These are phyloP conservation scores for Candida anglica DNA, from an alignment of 805 yeast species.

Conservation along the genomic window DNA sequence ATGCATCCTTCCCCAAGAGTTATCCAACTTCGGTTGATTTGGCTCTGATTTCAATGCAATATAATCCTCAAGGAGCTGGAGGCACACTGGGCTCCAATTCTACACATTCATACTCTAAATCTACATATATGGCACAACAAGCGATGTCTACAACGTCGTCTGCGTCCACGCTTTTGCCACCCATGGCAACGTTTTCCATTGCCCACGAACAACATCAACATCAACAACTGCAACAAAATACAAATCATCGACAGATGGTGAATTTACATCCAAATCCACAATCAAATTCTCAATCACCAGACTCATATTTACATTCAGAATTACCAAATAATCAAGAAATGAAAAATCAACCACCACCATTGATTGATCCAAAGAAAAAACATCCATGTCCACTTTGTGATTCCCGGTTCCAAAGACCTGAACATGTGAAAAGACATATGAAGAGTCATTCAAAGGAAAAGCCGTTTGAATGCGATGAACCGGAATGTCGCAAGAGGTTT, in stretches of 20 bases:
- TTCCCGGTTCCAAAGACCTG: slow-evolving; percentile 63
- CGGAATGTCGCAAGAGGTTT: slow-evolving; percentile 51
- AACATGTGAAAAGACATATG: slow-evolving; percentile 65
- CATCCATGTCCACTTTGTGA: slow-evolving; percentile 66
- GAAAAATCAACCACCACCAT: slow-evolving; percentile 4
- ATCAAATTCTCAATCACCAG: too few species aligned
- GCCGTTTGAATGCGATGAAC: slow-evolving; percentile 52
- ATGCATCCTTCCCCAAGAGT: too few species aligned
- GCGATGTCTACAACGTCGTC: background rate
- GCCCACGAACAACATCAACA: slow-evolving; percentile 4
- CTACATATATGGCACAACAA: too few species aligned
- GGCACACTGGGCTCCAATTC: too few species aligned
- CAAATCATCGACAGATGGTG: slow-evolving; percentile 4
- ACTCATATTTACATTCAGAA: slow-evolving; percentile 2
- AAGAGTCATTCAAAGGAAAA: slow-evolving; percentile 55
- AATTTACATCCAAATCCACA: too few species aligned
- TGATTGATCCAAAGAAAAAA: slow-evolving; percentile 44
- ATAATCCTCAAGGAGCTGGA: slow-evolving; percentile 3
- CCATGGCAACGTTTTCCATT: slow-evolving; percentile 26
- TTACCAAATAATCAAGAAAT: slow-evolving; percentile 10
- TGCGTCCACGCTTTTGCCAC: slow-evolving; percentile 21
- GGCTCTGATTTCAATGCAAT: slow-evolving; percentile 34
- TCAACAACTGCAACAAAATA: slow-evolving; percentile 4
- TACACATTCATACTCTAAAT: too few species aligned
- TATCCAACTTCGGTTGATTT: slow-evolving; percentile 34